These are phyloP conservation scores for Gloeostereum incarnatum DNA, from an alignment of 768 basidiomycete genomes.

Conservation along the genomic window DNA sequence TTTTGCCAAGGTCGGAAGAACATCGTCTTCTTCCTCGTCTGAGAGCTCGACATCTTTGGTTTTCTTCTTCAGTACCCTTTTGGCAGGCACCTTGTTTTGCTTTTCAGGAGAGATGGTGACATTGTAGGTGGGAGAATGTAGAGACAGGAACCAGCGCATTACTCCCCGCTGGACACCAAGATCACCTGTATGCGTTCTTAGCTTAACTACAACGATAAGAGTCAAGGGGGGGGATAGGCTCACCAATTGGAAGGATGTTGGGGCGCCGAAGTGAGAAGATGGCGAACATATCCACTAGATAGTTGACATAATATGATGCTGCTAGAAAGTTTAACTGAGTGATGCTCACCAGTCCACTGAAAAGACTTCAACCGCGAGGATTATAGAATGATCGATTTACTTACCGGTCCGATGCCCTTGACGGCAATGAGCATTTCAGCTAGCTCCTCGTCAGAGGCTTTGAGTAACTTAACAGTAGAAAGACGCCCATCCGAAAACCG, in stretches of 20 bases:
- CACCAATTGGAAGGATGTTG: constrained; percentile 63
- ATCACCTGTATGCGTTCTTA: constrained; percentile 41
- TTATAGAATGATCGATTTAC: constrained; percentile 11
- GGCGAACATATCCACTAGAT: constrained; percentile 82
- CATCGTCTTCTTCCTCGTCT: constrained; percentile 18
- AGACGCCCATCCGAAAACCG: constrained; percentile 78
- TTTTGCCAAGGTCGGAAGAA: constrained; percentile 19
- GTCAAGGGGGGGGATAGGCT: constrained; percentile 14
- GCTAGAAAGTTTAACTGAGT: constrained; percentile 5
- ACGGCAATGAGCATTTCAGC: constrained; percentile 68
- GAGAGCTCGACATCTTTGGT: constrained; percentile 1
- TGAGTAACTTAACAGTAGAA: constrained; percentile 59
- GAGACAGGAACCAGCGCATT: constrained; percentile 56
- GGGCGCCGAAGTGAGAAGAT: constrained; percentile 83
- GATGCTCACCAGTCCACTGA: constrained; percentile 52
- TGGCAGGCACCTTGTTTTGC: constrained; percentile 14
- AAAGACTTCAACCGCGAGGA: not conserved
- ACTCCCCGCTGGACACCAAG: constrained; percentile 77
- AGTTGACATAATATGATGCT: constrained; percentile 10
- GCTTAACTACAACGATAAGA: constrained; percentile 1
- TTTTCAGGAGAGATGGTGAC: constrained; percentile 46
- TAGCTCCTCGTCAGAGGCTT: constrained; percentile 70
- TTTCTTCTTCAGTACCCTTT: constrained; percentile 10
- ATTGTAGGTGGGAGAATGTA: constrained; percentile 42
- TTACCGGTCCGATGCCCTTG: constrained; percentile 67